These are phyloP conservation scores for Colletotrichum tabaci DNA, from an alignment of 2,329 filamentous ascomycete species.

Conservation along the genomic window DNA sequence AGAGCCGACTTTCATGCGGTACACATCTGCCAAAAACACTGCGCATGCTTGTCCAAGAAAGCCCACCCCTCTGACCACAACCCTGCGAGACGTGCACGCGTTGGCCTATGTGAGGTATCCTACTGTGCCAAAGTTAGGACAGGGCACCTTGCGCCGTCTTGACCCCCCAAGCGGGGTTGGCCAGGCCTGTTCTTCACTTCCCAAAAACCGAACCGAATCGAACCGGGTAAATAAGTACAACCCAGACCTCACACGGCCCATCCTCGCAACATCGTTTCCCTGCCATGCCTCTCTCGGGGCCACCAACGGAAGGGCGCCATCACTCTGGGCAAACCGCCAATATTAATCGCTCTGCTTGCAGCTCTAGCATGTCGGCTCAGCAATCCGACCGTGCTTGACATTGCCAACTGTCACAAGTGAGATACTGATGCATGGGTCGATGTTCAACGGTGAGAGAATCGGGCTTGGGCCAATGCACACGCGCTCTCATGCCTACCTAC, in stretches of 20 bases:
- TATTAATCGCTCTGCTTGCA: not conserved
- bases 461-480: not conserved
- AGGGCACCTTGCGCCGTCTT: constrained; percentile 4
- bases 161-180: not conserved
- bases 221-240: not conserved
- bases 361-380: not conserved
- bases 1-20: not conserved
- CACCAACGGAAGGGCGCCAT: not conserved
- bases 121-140: constrained; percentile 4
- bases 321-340: not conserved
- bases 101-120: not conserved
- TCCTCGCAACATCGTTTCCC: not conserved
- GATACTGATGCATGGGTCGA: not conserved
- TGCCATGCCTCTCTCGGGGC: not conserved
- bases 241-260: not conserved
- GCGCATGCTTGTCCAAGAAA: not conserved
- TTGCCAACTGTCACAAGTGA: not conserved
- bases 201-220: not conserved
- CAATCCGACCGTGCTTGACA: not conserved
- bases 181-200: not conserved
- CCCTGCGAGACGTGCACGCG: constrained; percentile 6
- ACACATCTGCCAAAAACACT: too few species aligned
- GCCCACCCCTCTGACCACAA: not conserved
- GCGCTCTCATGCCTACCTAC: not conserved
- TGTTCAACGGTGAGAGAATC: not conserved